phyloP scores from a whole-genome alignment of 179 eudicot genomes.

The Nepenthes alata region DNA sequence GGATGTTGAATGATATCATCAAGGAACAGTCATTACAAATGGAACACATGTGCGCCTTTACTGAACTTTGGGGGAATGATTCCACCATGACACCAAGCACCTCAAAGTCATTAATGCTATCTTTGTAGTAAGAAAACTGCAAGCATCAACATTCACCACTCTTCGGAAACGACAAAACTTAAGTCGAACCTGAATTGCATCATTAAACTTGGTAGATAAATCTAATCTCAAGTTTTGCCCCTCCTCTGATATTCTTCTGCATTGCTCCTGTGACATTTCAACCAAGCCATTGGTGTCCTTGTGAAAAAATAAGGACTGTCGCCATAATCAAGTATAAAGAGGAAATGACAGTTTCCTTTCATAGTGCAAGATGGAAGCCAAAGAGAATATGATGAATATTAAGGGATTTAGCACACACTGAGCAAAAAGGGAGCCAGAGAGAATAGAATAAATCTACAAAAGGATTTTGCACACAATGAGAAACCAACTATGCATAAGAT shows the following conservation, averaged over 20 bases:
- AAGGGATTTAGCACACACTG: no score
- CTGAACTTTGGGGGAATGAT: no score
- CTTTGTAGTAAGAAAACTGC: background rate
- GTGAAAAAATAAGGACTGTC: background rate
- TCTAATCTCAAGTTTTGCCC: constrained; percentile 91
- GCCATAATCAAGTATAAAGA: constrained; percentile 4
- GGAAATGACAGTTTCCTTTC: background rate
- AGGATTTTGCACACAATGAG: no score
- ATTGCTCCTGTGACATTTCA: constrained; percentile 61
- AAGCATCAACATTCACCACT: background rate
- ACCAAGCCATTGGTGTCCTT: constrained; percentile 5
- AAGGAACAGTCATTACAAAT: background rate
- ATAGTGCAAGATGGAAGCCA: no score
- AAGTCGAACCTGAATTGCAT: constrained; percentile 67
- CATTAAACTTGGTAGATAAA: constrained; percentile 69
- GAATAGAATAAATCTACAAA: no score
- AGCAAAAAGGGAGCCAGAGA: no score
- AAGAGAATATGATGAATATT: no score
- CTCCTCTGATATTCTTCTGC: constrained; percentile 72
- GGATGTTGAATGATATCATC: background rate
- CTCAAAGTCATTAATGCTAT: no score
- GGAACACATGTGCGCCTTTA: no score
- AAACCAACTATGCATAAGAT: no score
- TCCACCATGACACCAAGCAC: no score
- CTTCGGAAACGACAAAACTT: background rate